These are phyloP conservation scores for Globisporangium paroecandrum DNA, from an alignment of 352 stramenopile species.

Conservation along the genomic window DNA sequence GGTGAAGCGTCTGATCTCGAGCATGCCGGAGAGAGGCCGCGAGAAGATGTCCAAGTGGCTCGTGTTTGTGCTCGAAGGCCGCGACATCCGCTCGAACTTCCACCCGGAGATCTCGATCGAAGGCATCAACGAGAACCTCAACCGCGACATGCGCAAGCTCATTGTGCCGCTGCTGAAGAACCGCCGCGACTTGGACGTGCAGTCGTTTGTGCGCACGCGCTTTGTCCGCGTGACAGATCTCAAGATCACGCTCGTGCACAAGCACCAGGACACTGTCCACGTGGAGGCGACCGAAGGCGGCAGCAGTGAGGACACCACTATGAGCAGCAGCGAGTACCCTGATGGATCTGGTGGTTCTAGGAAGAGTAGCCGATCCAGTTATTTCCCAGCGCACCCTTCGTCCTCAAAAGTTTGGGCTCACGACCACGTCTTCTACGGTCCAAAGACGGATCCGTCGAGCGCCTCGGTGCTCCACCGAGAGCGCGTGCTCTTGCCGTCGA, in stretches of 20 bases:
- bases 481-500: slow-evolving; percentile 29
- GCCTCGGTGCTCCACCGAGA: slow-evolving; percentile 54
- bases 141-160: slow-evolving; percentile 58
- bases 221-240: slow-evolving; percentile 64
- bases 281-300: slow-evolving; percentile 27
- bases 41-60: slow-evolving; percentile 77
- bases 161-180: slow-evolving; percentile 76
- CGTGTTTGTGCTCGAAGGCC: slow-evolving; percentile 62
- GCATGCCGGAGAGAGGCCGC: slow-evolving; percentile 54
- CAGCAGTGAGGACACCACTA: background rate
- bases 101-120: slow-evolving; percentile 70
- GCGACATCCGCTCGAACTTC: slow-evolving; percentile 70
- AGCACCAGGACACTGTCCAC: slow-evolving; percentile 58
- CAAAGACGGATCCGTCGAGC: slow-evolving; percentile 55
- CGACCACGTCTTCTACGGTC: slow-evolving; percentile 65
- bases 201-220: slow-evolving; percentile 54
- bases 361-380: slow-evolving; percentile 2
- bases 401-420: slow-evolving; percentile 39
- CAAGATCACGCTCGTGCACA: slow-evolving; percentile 62
- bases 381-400: background rate
- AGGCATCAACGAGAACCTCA: slow-evolving; percentile 59
- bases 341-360: slow-evolving; percentile 5
- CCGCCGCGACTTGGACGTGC: slow-evolving; percentile 60
- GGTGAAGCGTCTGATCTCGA: slow-evolving; percentile 60
- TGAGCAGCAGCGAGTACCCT: background rate